Evolutionary conservation across 495 filamentous ascomycete species (phyloP), one percentile per base, ranked within the genome.

Genomic region (Daldinia bambusicola): DNA sequence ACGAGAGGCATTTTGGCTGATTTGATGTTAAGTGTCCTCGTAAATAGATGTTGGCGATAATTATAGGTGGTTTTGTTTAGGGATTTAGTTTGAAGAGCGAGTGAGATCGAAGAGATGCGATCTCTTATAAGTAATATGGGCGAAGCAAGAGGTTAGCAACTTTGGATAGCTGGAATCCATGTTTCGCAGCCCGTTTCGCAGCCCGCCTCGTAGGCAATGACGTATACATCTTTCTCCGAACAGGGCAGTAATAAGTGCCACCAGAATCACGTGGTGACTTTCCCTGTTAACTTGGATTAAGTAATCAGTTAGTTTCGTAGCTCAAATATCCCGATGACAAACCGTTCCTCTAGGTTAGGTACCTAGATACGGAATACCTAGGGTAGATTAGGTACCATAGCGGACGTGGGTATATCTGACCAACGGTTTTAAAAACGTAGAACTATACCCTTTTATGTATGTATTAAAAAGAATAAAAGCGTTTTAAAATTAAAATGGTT

Each of bases 1-100:
- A 95, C 89, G 80, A 95, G 91, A 84, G 92, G 92, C 92, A 95
- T 95, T 43, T 74, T 90, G 84, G n/a, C 4, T 13, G n/a, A 6
- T 50, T 16, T 52, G 18, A n/a, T 38, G 36, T 16, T 55, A 22
- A 16, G 30, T 32, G 16, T 31, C 34, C 36, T 26, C 48, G 9
- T 56, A 13, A 20, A 10, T 56, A 22, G 34, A 37, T 41, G 4
- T 32, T 31, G 32, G 3, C 55, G 18, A 22, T 53, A 12, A n/a
- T 38, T 50, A 18, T 16, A 4, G 18, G n/a, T 43, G 34, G 34
- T 30, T 13, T 37, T 59, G 6, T 7, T 48, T 10, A 9, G n/a
- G 8, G 12, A 13, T 36, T 8, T n/a, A 14, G 34, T 31, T 59
- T 7, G 32, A 37, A 56, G 65, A 22, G 10, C 31, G 50, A 12